phyloP scores from a whole-genome alignment of 257 asterid species.

The Cinchona pubescens region DNA sequence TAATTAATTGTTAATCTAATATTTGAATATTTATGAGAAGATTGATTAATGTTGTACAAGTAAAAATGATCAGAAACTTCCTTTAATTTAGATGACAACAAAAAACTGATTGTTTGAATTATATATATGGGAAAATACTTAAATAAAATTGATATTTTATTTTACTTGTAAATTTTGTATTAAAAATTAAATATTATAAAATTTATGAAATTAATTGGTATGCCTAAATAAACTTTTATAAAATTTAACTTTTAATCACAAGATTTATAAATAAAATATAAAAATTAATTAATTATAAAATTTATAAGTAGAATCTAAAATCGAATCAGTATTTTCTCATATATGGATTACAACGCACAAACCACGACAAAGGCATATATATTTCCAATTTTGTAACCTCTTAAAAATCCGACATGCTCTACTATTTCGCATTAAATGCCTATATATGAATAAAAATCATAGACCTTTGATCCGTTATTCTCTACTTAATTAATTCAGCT shows the following conservation, averaged over 20 bases:
- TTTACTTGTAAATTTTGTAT: no score
- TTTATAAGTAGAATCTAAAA: no score
- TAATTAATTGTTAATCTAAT: background rate
- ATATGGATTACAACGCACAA: no score
- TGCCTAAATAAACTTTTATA: no score
- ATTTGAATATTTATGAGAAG: background rate
- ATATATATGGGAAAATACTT: no score
- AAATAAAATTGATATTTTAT: no score
- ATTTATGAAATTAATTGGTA: no score
- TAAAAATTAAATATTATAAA: no score
- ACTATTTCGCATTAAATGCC: constrained; percentile 9
- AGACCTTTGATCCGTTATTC: background rate
- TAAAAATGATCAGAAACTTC: background rate
- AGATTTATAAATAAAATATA: no score
- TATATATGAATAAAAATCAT: background rate
- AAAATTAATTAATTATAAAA: no score
- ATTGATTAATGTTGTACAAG: background rate
- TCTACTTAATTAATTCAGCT: background rate
- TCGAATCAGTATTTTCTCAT: no score
- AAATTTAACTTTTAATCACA: no score
- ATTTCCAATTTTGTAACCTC: background rate
- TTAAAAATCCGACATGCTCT: constrained; percentile 9
- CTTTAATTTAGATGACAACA: background rate
- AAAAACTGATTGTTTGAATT: background rate
- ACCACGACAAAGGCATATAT: background rate